These are phyloP conservation scores for Suillus discolor DNA, from an alignment of 768 basidiomycete species.

Conservation along the genomic window DNA sequence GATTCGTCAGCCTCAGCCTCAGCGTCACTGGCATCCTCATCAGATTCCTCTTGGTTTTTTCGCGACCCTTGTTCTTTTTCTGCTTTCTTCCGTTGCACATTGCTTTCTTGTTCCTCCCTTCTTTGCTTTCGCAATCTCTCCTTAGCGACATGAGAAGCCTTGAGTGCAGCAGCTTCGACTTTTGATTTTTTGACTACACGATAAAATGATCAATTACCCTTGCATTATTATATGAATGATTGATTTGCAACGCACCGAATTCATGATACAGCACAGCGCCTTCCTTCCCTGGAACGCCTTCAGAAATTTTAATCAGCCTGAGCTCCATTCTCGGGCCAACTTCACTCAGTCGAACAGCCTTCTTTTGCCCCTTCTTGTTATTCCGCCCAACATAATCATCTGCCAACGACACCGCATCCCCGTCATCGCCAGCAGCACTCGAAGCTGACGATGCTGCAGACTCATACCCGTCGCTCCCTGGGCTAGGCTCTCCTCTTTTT, in stretches of 20 bases:
- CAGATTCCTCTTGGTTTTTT: constrained; percentile 34
- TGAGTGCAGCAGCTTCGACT: constrained; percentile 65
- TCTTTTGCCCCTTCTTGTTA: constrained; percentile 88
- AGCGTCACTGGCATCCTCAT: constrained; percentile 45
- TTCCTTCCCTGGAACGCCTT: constrained; percentile 92
- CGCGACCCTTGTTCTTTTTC: constrained; percentile 28
- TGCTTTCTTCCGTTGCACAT: constrained; percentile 83
- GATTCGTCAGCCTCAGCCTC: constrained; percentile 46
- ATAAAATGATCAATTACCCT: constrained; percentile 5
- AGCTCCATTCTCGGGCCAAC: constrained; percentile 96
- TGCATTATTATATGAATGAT: constrained; percentile 7
- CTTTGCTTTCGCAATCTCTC: constrained; percentile 75
- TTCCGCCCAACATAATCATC: constrained; percentile 95
- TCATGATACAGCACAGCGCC: constrained; percentile 93
- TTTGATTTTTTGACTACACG: constrained; percentile 85
- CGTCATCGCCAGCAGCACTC: constrained; percentile 86
- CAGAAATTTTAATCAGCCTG: constrained; percentile 88
- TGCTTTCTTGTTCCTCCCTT: constrained; percentile 88
- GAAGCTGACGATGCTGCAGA: constrained; percentile 79
- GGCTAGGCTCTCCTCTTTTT: constrained; percentile 60
- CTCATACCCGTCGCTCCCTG: constrained; percentile 67
- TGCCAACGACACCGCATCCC: constrained; percentile 76
- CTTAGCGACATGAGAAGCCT: constrained; percentile 76
- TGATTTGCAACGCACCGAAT: constrained; percentile 63
- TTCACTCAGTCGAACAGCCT: constrained; percentile 91